phyloP scores from a whole-genome alignment of 305 asterid genomes.

The Fraxinus floribunda region DNA sequence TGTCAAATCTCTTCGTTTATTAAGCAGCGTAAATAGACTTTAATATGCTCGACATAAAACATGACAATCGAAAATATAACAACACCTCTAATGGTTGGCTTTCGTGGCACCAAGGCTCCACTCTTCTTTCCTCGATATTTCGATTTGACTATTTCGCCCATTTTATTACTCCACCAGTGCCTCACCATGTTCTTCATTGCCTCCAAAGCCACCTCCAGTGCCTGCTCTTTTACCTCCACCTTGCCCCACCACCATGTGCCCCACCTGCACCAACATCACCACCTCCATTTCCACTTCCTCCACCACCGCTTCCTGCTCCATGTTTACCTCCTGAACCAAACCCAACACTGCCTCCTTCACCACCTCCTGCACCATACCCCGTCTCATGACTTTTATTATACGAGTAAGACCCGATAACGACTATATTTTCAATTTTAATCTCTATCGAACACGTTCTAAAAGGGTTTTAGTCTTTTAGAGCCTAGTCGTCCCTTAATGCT shows the following conservation, averaged over 20 bases:
- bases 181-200: slow-evolving; percentile 28
- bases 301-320: not conserved
- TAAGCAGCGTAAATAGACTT: not conserved
- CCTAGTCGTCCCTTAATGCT: no score
- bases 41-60: not conserved
- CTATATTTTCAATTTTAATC: no score
- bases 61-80: not conserved
- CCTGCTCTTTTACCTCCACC: not conserved
- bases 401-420: no score
- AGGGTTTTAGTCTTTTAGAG: no score
- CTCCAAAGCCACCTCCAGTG: slow-evolving; percentile 9
- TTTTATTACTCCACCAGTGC: slow-evolving; percentile 4
- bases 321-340: not conserved
- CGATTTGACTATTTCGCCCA: no score
- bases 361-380: slow-evolving; percentile 31
- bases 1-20: not conserved
- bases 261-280: not conserved
- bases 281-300: not conserved
- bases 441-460: no score
- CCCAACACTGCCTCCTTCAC: not conserved
- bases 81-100: not conserved
- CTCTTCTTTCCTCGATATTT: no score
- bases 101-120: no score
- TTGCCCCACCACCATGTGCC: not conserved
- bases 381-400: no score